A percentile compares a stretch with the other conserved stretches of the same genome.
These are phyloP conservation scores for Shiraia sp. DNA, from an alignment of 2,329 filamentous ascomycete species.

Conservation along the genomic window DNA sequence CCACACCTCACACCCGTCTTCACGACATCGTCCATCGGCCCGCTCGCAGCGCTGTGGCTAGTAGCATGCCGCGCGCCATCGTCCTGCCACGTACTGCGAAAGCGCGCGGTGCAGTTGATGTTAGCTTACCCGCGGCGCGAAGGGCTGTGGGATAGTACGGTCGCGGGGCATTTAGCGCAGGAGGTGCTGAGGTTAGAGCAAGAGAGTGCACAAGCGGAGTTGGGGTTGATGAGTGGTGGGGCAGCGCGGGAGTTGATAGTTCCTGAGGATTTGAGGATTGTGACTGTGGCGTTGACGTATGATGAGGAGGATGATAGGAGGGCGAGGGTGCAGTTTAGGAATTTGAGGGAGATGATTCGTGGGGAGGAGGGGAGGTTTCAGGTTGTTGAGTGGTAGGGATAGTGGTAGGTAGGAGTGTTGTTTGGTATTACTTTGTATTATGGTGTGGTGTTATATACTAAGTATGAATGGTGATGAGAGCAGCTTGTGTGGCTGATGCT, in stretches of 20 bases:
- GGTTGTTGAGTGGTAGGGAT: too few species aligned
- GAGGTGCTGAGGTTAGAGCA: conserved; percentile 34
- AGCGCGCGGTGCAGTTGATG: conserved; percentile 29
- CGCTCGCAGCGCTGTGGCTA: conserved; percentile 31
- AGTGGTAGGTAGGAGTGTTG: too few species aligned
- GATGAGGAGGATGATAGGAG: conserved; percentile 16
- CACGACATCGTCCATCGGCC: conserved; percentile 23
- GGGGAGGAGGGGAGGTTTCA: conserved; percentile 16
- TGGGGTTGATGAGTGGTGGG: conserved; percentile 5
- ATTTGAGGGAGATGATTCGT: conserved; percentile 14
- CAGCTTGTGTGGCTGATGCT: too few species aligned
- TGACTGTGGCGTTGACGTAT: conserved; percentile 24
- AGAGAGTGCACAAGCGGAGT: conserved; percentile 16
- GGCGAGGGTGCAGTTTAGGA: conserved; percentile 26
- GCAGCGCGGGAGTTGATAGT: conserved; percentile 15
- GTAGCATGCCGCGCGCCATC: conserved; percentile 27
- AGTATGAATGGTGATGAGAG: too few species aligned
- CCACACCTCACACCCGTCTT: conserved; percentile 26
- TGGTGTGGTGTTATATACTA: too few species aligned
- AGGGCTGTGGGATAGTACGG: conserved; percentile 61
- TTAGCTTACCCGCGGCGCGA: conserved; percentile 44
- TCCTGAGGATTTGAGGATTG: conserved; percentile 25
- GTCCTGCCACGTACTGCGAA: conserved; percentile 21
- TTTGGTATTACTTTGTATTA: too few species aligned
- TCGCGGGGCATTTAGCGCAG: conserved; percentile 56